Percentiles rank a stretch among this genome's conserved stretches.
Conservation (phyloP, 2,329 filamentous ascomycete species). For the Pyrenophora tritici-repentis region DNA sequence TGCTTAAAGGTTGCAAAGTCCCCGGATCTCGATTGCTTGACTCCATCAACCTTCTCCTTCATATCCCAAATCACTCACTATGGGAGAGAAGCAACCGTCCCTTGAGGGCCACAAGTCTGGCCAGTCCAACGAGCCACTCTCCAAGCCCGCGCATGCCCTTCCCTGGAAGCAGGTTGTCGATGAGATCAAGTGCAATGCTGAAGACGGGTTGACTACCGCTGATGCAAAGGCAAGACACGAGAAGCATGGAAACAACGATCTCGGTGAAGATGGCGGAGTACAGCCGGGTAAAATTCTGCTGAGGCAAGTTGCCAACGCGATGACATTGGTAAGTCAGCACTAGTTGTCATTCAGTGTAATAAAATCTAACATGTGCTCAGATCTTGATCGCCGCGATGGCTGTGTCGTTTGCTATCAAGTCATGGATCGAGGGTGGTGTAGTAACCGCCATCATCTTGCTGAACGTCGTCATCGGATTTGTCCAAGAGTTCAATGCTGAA, state of each 20-base stretch:
- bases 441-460: conserved; percentile 53
- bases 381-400: conserved; percentile 54
- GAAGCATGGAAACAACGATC: conserved; percentile 69
- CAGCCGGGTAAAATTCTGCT: conserved; percentile 75
- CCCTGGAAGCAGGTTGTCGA: conserved; percentile 58
- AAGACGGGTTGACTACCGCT: conserved; percentile 66
- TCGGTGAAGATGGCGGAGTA: conserved; percentile 71
- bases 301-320: conserved; percentile 76
- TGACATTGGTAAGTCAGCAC: conserved; percentile 65
- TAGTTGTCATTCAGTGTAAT: neutral
- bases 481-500: conserved; percentile 54
- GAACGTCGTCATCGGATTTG: conserved; percentile 54
- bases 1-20: conserved; percentile 38
- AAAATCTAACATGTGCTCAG: conserved; percentile 16
- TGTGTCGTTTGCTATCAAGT: conserved; percentile 52
- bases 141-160: conserved; percentile 66
- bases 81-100: conserved; percentile 46
- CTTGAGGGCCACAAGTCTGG: conserved; percentile 50
- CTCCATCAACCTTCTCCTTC: conserved; percentile 29
- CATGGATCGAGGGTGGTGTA: conserved; percentile 56
- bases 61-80: conserved; percentile 32
- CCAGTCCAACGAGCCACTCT: conserved; percentile 59
- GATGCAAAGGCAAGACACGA: conserved; percentile 56
- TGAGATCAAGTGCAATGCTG: conserved; percentile 66
- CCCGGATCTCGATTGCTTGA: conserved; percentile 41